phyloP scores from a whole-genome alignment of 2,329 filamentous ascomycete genomes.

The Fusarium austroafricanum region DNA sequence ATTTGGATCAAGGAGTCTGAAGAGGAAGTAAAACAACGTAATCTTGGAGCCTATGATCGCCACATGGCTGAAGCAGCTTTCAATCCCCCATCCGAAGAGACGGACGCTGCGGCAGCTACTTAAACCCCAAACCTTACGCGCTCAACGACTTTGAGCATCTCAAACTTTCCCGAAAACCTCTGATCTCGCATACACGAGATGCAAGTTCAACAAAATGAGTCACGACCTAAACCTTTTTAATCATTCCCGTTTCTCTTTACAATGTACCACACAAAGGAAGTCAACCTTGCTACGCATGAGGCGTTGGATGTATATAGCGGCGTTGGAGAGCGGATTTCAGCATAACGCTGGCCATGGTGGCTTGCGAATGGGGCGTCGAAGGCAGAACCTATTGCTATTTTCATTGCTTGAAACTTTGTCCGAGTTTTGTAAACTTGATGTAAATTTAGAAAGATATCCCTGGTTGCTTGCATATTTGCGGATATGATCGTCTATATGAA shows the following conservation, averaged over 20 bases:
- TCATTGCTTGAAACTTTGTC: slow-evolving; percentile 16
- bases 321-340: slow-evolving; percentile 25
- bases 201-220: slow-evolving; percentile 15
- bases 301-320: slow-evolving; percentile 34
- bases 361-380: slow-evolving; percentile 6
- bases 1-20: slow-evolving; percentile 66
- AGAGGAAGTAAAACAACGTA: slow-evolving; percentile 43
- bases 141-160: not conserved
- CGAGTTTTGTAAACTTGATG: slow-evolving; percentile 9
- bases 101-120: not conserved
- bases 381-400: slow-evolving; percentile 1
- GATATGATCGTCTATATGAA: not conserved
- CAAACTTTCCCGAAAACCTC: not conserved
- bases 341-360: slow-evolving; percentile 13
- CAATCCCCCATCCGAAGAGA: slow-evolving; percentile 10
- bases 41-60: slow-evolving; percentile 42
- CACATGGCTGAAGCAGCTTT: slow-evolving; percentile 44
- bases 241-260: slow-evolving; percentile 2
- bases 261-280: not conserved
- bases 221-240: slow-evolving; percentile 13
- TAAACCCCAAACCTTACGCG: not conserved
- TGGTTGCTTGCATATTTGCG: slow-evolving; percentile 6
- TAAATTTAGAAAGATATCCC: slow-evolving; percentile 18
- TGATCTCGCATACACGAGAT: not conserved
- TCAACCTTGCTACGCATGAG: slow-evolving; percentile 9